Conservation (phyloP, 2,329 filamentous ascomycete genomes). For the Curvularia hawaiiensis region DNA sequence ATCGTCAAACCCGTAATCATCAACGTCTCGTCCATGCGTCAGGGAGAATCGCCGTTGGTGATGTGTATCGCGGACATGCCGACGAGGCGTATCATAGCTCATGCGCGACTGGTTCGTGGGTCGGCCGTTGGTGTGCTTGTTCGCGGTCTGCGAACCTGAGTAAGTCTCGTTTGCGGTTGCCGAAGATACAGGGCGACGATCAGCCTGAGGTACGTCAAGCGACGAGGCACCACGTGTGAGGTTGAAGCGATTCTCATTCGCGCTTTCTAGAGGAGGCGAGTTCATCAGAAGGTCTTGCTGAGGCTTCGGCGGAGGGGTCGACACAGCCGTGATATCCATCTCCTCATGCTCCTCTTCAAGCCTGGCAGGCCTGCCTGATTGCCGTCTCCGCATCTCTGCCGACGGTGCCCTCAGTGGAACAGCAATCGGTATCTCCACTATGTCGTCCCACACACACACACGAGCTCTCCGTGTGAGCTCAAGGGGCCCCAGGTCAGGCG, state of each 20-base stretch:
- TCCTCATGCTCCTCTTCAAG: slow-evolving; percentile 70
- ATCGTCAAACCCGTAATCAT: slow-evolving; percentile 58
- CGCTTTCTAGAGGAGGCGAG: slow-evolving; percentile 56
- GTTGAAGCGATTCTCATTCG: slow-evolving; percentile 54
- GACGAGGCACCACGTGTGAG: slow-evolving; percentile 53
- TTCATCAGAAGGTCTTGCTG: slow-evolving; percentile 72
- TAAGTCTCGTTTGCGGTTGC: slow-evolving; percentile 42
- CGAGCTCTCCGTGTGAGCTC: slow-evolving; percentile 89
- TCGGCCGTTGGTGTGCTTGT: slow-evolving; percentile 24
- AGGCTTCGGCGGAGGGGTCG: slow-evolving; percentile 58
- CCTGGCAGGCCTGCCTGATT: slow-evolving; percentile 37
- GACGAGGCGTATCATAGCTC: slow-evolving; percentile 50
- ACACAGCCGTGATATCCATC: slow-evolving; percentile 82
- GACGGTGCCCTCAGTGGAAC: slow-evolving; percentile 86
- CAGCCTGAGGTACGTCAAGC: slow-evolving; percentile 43
- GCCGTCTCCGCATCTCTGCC: slow-evolving; percentile 77
- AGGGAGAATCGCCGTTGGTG: slow-evolving; percentile 51
- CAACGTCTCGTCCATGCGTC: slow-evolving; percentile 60
- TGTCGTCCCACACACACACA: slow-evolving; percentile 97
- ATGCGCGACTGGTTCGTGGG: slow-evolving; percentile 44
- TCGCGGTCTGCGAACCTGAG: slow-evolving; percentile 30
- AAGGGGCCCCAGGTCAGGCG: slow-evolving; percentile 86
- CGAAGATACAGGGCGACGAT: slow-evolving; percentile 36
- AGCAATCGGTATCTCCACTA: slow-evolving; percentile 93
- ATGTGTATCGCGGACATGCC: slow-evolving; percentile 40